phyloP scores from a whole-genome alignment of 192 early-diverging fungal genomes.

The Borealophlyctis nickersoniae region DNA sequence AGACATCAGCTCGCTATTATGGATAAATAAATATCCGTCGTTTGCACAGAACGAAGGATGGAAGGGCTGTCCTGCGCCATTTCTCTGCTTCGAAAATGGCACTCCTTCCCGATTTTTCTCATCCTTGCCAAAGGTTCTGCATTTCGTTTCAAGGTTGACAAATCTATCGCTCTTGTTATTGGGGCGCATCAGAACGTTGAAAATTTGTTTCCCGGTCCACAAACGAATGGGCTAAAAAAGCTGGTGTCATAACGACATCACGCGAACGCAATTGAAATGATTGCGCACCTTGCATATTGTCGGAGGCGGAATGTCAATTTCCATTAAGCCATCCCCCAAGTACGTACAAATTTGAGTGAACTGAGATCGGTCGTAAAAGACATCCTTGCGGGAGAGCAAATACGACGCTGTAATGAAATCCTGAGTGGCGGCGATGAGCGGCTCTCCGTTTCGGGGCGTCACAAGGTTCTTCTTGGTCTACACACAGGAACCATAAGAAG shows the following conservation, averaged over 20 bases:
- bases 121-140: conserved; percentile 54
- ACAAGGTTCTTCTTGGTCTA: conserved; percentile 90
- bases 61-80: conserved; percentile 17
- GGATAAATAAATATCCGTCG: conserved; percentile 87
- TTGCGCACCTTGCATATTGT: conserved; percentile 68
- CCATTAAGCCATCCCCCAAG: conserved; percentile 78
- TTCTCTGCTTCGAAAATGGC: conserved; percentile 47
- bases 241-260: too few species aligned
- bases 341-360: conserved; percentile 92
- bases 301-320: conserved; percentile 92
- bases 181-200: conserved; percentile 84
- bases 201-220: conserved; percentile 98
- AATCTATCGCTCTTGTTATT: conserved; percentile 62
- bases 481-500: background rate
- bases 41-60: conserved; percentile 69
- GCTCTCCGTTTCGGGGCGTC: conserved; percentile 97
- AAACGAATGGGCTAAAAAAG: conserved; percentile 68
- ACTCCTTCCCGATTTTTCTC: conserved; percentile 47
- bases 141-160: conserved; percentile 88
- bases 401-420: conserved; percentile 99
- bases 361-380: conserved; percentile 90
- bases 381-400: conserved; percentile 88
- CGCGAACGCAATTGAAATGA: too few species aligned
- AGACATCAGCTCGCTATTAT: conserved; percentile 92
- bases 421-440: conserved; percentile 97